Evolutionary conservation across 1,284 basidiomycete species (phyloP).

Genomic region (Ganoderma sinense): DNA sequence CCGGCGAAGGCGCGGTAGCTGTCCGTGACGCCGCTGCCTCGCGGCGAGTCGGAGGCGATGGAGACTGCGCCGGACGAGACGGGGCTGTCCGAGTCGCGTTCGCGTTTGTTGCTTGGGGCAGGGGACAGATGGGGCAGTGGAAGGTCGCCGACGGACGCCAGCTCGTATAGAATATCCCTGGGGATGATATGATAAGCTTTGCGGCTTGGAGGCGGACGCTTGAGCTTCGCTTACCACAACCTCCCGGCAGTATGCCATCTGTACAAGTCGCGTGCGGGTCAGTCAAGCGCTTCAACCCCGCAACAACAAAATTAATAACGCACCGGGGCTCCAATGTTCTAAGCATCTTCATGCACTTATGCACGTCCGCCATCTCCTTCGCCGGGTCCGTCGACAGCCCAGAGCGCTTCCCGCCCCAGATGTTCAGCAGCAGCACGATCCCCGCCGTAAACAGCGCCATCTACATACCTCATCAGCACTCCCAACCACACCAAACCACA

Average conservation of each 20-base stretch:
- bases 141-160: slow-evolving; percentile 71
- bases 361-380: slow-evolving; percentile 74
- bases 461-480: slow-evolving; percentile 28
- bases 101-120: slow-evolving; percentile 60
- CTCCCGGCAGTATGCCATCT: slow-evolving; percentile 59
- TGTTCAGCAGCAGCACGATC: slow-evolving; percentile 74
- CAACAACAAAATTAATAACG: slow-evolving; percentile 24
- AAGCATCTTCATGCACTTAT: slow-evolving; percentile 72
- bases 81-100: slow-evolving; percentile 60
- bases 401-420: slow-evolving; percentile 76
- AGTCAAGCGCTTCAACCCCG: slow-evolving; percentile 2
- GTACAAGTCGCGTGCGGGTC: neutral
- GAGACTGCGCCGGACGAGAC: slow-evolving; percentile 22
- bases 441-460: slow-evolving; percentile 67
- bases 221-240: slow-evolving; percentile 43
- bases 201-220: neutral
- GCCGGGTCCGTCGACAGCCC: slow-evolving; percentile 60
- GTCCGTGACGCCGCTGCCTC: slow-evolving; percentile 3
- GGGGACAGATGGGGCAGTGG: slow-evolving; percentile 63
- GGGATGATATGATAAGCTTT: neutral
- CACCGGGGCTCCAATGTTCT: slow-evolving; percentile 59
- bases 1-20: slow-evolving; percentile 42
- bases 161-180: slow-evolving; percentile 74
- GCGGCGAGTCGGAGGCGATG: slow-evolving; percentile 5
- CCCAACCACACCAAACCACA: neutral